These are phyloP conservation scores for Aristolochia fimbriata DNA, from an alignment of 164 flowering plant species.

Conservation along the genomic window DNA sequence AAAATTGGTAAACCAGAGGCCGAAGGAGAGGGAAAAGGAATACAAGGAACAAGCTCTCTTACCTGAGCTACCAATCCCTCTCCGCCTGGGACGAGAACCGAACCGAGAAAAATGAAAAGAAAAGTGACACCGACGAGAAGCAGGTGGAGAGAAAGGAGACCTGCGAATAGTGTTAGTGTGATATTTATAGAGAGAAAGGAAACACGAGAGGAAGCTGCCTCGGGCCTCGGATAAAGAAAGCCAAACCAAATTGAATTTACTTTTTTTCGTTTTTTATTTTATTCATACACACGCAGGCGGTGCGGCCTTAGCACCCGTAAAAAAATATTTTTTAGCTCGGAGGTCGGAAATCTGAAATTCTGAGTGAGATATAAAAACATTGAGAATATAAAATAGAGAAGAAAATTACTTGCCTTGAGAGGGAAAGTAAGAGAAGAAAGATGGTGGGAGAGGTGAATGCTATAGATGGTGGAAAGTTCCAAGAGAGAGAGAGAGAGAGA, in stretches of 20 bases:
- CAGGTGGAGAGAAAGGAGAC: background rate
- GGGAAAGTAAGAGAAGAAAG: too few species aligned
- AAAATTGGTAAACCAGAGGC: background rate
- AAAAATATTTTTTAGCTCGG: too few species aligned
- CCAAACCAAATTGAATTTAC: background rate
- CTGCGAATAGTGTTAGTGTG: too few species aligned
- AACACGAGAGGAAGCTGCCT: background rate
- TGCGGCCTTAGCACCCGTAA: too few species aligned
- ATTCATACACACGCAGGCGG: background rate
- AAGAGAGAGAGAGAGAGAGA: too few species aligned
- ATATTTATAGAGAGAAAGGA: background rate
- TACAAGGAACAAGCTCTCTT: background rate
- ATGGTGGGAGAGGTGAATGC: too few species aligned
- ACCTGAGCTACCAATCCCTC: constrained; percentile 3
- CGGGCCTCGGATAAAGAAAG: background rate
- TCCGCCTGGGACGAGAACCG: background rate
- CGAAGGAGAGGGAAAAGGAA: background rate
- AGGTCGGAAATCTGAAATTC: too few species aligned
- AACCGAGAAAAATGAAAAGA: background rate
- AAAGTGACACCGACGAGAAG: background rate
- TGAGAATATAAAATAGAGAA: too few species aligned
- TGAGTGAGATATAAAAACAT: too few species aligned
- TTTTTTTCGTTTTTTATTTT: background rate
- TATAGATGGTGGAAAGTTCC: too few species aligned
- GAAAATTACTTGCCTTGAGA: too few species aligned